Conservation (phyloP, 2,329 filamentous ascomycete species). For the Dothideomycetidae sp. region DNA sequence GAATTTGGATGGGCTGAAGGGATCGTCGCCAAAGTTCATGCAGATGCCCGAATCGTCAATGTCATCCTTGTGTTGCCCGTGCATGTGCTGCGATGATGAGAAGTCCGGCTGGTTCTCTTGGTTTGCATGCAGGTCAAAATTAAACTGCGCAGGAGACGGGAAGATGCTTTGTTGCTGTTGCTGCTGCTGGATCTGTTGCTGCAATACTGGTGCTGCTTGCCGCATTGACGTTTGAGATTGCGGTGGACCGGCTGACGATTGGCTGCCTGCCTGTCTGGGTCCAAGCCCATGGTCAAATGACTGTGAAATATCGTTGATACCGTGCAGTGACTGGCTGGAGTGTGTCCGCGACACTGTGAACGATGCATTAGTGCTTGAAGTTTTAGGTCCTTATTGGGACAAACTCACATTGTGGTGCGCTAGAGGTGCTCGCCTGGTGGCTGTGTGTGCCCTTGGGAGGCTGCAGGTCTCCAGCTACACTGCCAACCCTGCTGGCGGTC, state of each 20-base stretch:
- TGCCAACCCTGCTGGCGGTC: slow-evolving; percentile 21
- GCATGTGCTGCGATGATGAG: slow-evolving; percentile 4
- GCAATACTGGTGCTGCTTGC: slow-evolving; percentile 8
- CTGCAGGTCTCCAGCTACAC: slow-evolving; percentile 17
- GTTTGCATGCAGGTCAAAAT: slow-evolving; percentile 7
- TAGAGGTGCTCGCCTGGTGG: slow-evolving; percentile 5
- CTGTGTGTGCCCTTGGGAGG: slow-evolving; percentile 5
- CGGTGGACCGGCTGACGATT: slow-evolving; percentile 8
- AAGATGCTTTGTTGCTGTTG: slow-evolving; percentile 4
- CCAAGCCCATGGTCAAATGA: slow-evolving; percentile 1
- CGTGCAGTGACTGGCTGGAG: slow-evolving; percentile 12
- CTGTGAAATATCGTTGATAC: not conserved
- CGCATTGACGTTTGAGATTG: slow-evolving; percentile 12
- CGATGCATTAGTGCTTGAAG: slow-evolving; percentile 6
- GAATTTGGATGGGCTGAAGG: slow-evolving; percentile 15
- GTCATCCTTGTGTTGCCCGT: slow-evolving; percentile 17
- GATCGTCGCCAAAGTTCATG: slow-evolving; percentile 24
- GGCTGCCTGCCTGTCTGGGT: slow-evolving; percentile 7
- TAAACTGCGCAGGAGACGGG: slow-evolving; percentile 4
- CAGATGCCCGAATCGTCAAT: slow-evolving; percentile 27
- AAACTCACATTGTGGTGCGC: slow-evolving; percentile 12
- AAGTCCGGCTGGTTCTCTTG: slow-evolving; percentile 9
- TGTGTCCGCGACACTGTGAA: slow-evolving; percentile 13
- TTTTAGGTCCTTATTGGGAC: not conserved
- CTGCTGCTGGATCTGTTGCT: slow-evolving; percentile 12